A percentile compares a stretch with the other conserved stretches of the same genome.
Conservation (phyloP, 2,329 filamentous ascomycete genomes). For the Mollisiaceae sp. region DNA sequence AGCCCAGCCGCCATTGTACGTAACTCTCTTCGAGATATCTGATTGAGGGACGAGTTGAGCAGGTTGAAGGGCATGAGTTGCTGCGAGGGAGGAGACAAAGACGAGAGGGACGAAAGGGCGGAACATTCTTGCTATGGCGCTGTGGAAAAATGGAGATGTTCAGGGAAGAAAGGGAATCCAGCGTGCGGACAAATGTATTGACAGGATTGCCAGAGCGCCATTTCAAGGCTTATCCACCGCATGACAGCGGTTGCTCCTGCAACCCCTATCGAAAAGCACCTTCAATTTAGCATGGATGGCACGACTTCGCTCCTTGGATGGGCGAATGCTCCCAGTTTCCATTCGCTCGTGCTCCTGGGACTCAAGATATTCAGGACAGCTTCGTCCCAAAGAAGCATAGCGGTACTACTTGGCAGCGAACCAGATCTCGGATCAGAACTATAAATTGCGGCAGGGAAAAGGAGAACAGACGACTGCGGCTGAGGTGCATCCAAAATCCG, state of each 20-base stretch:
- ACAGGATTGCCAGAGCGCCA: not conserved
- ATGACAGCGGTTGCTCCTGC: not conserved
- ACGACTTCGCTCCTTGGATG: not conserved
- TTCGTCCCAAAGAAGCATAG: not conserved
- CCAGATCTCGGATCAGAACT: not conserved
- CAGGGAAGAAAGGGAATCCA: not conserved
- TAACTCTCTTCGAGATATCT: constrained; percentile 9
- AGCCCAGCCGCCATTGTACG: constrained; percentile 27
- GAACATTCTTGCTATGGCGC: not conserved
- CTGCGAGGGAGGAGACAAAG: not conserved
- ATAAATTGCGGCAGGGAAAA: constrained; percentile 6
- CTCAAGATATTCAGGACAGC: not conserved
- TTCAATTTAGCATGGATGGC: not conserved
- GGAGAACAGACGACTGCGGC: not conserved
- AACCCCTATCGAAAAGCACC: not conserved
- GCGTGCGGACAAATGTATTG: too few species aligned
- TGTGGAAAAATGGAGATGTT: not conserved
- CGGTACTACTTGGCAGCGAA: not conserved
- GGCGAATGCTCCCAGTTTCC: not conserved
- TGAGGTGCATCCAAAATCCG: constrained; percentile 17
- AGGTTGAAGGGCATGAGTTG: constrained; percentile 2
- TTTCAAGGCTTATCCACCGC: not conserved
- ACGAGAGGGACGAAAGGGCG: not conserved
- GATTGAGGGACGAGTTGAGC: constrained; percentile 14
- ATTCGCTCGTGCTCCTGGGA: not conserved